A percentile compares a stretch with the other conserved stretches of the same genome.
Evolutionary conservation across 2,329 filamentous ascomycete species (phyloP).

Genomic region (Myriosclerotinia duriaeana): DNA sequence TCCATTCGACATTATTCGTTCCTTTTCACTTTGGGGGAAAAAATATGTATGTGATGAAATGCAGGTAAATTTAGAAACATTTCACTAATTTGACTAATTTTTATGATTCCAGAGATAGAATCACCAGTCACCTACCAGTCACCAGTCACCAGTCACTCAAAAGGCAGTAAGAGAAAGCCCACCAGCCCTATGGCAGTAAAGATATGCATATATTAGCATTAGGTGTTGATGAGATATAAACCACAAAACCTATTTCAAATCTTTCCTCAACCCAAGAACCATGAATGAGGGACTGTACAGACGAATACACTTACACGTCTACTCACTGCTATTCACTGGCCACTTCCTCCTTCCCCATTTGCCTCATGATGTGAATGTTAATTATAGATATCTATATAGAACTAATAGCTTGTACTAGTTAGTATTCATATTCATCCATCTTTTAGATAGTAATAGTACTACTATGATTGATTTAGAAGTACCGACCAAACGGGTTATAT

Average conservation of each 20-base stretch:
- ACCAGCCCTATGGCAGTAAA: constrained; percentile 20
- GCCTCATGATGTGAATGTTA: neutral
- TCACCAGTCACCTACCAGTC: neutral
- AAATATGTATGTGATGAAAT: neutral
- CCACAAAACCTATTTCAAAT: neutral
- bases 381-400: constrained; percentile 1
- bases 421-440: neutral
- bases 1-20: constrained; percentile 31
- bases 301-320: constrained; percentile 8
- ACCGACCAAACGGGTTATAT: neutral
- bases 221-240: constrained; percentile 2
- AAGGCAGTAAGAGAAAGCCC: neutral
- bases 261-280: constrained; percentile 9
- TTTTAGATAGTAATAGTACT: neutral
- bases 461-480: constrained; percentile 3
- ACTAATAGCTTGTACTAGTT: neutral
- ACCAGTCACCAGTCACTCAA: neutral
- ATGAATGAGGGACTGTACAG: neutral
- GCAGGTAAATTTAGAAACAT: constrained; percentile 22
- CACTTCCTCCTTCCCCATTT: constrained; percentile 6
- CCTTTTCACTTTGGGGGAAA: neutral
- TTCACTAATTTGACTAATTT: constrained; percentile 3
- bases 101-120: constrained; percentile 17
- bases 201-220: neutral
- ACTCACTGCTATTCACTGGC: neutral